Percentiles rank a stretch among this genome's conserved stretches.
phyloP scores from a whole-genome alignment of 768 basidiomycete species.

The Tremella yokohamensis region DNA sequence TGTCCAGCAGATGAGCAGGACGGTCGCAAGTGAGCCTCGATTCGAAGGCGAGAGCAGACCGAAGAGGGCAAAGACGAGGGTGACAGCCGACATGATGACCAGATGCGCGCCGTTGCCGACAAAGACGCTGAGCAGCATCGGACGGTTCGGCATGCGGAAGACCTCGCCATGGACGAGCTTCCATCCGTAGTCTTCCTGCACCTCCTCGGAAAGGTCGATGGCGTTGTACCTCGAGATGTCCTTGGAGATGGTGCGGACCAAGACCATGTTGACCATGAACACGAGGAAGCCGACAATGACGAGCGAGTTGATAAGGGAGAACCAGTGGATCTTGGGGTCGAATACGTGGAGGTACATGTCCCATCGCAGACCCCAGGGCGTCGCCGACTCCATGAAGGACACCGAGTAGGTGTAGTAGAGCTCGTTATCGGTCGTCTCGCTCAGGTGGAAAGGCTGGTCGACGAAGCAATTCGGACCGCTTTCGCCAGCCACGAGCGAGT shows the following conservation, averaged over 20 bases:
- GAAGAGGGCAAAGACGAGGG: conserved; percentile 84
- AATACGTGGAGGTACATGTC: conserved; percentile 93
- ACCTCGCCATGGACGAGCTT: conserved; percentile 96
- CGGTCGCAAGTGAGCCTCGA: conserved; percentile 86
- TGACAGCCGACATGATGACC: conserved; percentile 79
- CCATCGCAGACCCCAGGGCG: conserved; percentile 81
- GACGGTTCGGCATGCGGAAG: conserved; percentile 74
- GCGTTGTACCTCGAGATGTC: conserved; percentile 96
- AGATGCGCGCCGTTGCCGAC: conserved; percentile 88
- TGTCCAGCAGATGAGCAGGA: conserved; percentile 92
- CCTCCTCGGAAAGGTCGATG: conserved; percentile 86
- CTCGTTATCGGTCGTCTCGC: conserved; percentile 60
- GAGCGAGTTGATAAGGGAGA: conserved; percentile 86
- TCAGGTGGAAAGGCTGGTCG: conserved; percentile 56
- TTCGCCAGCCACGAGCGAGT: conserved; percentile 32
- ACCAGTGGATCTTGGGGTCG: conserved; percentile 93
- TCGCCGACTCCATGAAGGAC: conserved; percentile 82
- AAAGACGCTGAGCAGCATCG: conserved; percentile 75
- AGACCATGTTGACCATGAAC: conserved; percentile 79
- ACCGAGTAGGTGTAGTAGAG: conserved; percentile 85
- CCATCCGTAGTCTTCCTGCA: conserved; percentile 98
- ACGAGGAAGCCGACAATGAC: conserved; percentile 81
- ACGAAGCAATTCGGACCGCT: conserved; percentile 37
- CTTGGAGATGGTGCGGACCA: conserved; percentile 77
- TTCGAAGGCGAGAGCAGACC: conserved; percentile 95